These are phyloP conservation scores for Orbilia brochopaga DNA, from an alignment of 2,329 filamentous ascomycete genomes.

Conservation along the genomic window DNA sequence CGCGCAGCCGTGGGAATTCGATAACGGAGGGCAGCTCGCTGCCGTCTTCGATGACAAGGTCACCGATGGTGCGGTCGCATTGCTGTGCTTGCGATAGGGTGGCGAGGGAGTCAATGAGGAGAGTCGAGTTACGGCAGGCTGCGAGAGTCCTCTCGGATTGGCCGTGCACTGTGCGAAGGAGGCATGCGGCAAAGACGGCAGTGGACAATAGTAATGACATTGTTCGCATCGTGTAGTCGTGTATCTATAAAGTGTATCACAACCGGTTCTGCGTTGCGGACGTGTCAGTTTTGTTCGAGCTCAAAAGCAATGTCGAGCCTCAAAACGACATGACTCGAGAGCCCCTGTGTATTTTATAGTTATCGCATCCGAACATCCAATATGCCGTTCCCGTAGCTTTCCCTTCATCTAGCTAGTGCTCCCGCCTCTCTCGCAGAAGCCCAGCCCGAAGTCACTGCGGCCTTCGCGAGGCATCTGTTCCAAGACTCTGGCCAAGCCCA, in stretches of 20 bases:
- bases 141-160: slow-evolving; percentile 9
- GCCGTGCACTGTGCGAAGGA: not conserved
- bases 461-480: slow-evolving; percentile 11
- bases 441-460: too few relatives aligned
- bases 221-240: slow-evolving; percentile 9
- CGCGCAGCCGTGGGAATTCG: slow-evolving; percentile 22
- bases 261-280: too few relatives aligned
- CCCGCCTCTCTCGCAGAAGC: too few relatives aligned
- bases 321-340: too few relatives aligned
- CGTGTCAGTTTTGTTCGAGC: too few relatives aligned
- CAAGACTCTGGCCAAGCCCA: slow-evolving; percentile 24
- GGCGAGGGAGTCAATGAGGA: slow-evolving; percentile 22
- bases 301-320: too few relatives aligned
- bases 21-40: slow-evolving; percentile 15
- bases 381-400: too few relatives aligned
- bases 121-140: slow-evolving; percentile 14
- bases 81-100: slow-evolving; percentile 8
- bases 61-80: slow-evolving; percentile 11
- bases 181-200: not conserved
- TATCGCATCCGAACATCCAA: too few relatives aligned
- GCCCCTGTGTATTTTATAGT: too few relatives aligned
- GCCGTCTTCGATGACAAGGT: slow-evolving; percentile 26
- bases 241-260: not conserved
- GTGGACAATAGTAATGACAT: slow-evolving; percentile 18
- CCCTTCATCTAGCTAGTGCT: too few relatives aligned